Base-by-base conservation (phyloP, 177 flowering plant genomes). In the Vitis hybrid region DNA sequence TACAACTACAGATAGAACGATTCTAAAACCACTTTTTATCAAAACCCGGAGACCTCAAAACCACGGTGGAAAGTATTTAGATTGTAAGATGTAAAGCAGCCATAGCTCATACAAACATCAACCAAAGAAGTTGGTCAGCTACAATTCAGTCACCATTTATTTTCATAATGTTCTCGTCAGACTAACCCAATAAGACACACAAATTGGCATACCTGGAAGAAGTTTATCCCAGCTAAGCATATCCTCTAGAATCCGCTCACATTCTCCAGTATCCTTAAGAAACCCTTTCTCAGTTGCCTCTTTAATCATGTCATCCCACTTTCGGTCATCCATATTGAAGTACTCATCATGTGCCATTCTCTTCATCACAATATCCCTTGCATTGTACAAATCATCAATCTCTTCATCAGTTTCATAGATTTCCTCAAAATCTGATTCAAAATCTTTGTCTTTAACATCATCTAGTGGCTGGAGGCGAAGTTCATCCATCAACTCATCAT, bases 201-300 rank as follows among this genome's bases (percentile, higher is more conserved):
- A 47, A 54, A 61, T 12, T 15, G 4, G 13, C 64, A 22, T 82
- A 95, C 99, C 98, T 31, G 99, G 98, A 64, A 95, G 94, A 50
- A 95, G 94, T 70, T 92, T 92, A 68, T 94, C 98, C 97, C 97
- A 95, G 71, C 73, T 72, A 51, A 87, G 87, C 97, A 95, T 92
- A 73, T 94, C 97, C 82, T 94, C 94, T 3, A 94, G 80, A 79
- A 92, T 84, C 54, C 69, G 80, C 76, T 93, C 98, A 66, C 96
- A 89, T 73, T 90, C 95, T 51, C 68, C 81, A 1, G 94, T 85
- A 71, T 92, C 94, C 76, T 79, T 82, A 53, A 90, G 64, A 71
- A 17, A 59, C 24, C 97, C 97, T 54, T 85, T 78, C 67, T 91
- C 78, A 17, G 73, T 68, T 0, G 84, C 94, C 73, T 92, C 97